Percentiles rank a stretch among this genome's conserved stretches.
These are phyloP conservation scores for Candolleomyces efflorescens DNA, from an alignment of 768 basidiomycete species.

Conservation along the genomic window DNA sequence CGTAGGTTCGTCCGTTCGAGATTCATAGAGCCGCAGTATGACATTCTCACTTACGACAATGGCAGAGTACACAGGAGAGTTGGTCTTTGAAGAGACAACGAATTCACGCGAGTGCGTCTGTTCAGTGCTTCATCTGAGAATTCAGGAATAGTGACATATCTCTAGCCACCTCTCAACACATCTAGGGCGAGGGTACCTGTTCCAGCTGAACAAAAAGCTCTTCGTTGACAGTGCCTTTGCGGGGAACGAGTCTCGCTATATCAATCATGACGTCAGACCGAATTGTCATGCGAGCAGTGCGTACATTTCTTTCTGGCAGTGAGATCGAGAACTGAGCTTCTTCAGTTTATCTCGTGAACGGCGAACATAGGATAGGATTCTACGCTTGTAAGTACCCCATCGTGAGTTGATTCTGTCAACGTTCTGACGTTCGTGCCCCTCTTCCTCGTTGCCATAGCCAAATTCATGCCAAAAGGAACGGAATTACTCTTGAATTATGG, in stretches of 20 bases:
- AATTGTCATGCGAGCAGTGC: slow-evolving; percentile 7
- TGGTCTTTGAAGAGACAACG: slow-evolving; percentile 11
- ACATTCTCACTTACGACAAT: neutral
- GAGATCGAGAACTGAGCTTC: neutral
- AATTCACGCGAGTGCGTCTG: slow-evolving; percentile 13
- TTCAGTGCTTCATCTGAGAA: neutral
- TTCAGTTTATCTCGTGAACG: slow-evolving; percentile 4
- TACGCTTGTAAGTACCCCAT: slow-evolving; percentile 4
- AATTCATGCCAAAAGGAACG: slow-evolving; percentile 10
- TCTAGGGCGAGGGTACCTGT: slow-evolving; percentile 11
- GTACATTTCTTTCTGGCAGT: neutral
- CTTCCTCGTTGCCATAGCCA: slow-evolving; percentile 1
- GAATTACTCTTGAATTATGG: slow-evolving; percentile 17
- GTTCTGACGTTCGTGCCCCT: no score
- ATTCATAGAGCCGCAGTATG: neutral
- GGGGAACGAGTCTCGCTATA: slow-evolving; percentile 12
- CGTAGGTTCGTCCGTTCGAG: slow-evolving; percentile 2
- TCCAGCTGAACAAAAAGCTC: slow-evolving; percentile 11
- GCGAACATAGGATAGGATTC: slow-evolving; percentile 13
- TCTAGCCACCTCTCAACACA: slow-evolving; percentile 3
- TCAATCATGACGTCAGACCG: slow-evolving; percentile 8
- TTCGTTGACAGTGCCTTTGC: slow-evolving; percentile 4
- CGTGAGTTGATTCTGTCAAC: no score
- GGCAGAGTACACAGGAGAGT: slow-evolving; percentile 16
- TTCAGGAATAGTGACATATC: neutral